phyloP scores from a whole-genome alignment of 1,284 basidiomycete genomes.

The Blastosporella zonata region DNA sequence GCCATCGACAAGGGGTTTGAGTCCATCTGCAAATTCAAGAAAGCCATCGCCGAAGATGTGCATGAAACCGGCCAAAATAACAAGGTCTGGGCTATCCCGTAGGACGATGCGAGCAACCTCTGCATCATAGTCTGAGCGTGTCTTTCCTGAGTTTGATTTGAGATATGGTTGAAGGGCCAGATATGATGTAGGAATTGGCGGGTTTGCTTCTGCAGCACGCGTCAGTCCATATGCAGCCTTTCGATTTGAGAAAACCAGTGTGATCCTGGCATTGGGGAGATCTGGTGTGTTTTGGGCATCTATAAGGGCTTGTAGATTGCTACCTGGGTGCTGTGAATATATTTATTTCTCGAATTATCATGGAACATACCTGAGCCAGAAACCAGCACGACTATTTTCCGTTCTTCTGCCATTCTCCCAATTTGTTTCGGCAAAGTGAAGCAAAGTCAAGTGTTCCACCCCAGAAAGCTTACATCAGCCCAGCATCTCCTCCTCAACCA shows the following conservation, averaged over 20 bases:
- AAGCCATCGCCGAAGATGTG: slow-evolving; percentile 51
- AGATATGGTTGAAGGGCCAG: slow-evolving; percentile 86
- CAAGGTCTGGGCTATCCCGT: slow-evolving; percentile 68
- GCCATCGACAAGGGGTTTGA: slow-evolving; percentile 32
- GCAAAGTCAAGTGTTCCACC: too few species aligned
- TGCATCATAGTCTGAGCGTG: slow-evolving; percentile 83
- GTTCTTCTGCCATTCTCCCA: too few species aligned
- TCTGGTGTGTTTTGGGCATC: slow-evolving; percentile 73
- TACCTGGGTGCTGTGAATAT: slow-evolving; percentile 49
- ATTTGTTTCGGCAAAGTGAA: too few species aligned
- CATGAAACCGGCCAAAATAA: slow-evolving; percentile 98
- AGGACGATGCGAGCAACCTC: slow-evolving; percentile 79
- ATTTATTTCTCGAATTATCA: slow-evolving; percentile 4
- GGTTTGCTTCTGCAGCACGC: slow-evolving; percentile 67
- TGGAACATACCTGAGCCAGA: too few species aligned
- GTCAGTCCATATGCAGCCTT: slow-evolving; percentile 89
- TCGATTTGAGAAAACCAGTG: slow-evolving; percentile 88
- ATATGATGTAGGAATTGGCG: slow-evolving; percentile 81
- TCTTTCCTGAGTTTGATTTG: slow-evolving; percentile 70
- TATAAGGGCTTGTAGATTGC: slow-evolving; percentile 94
- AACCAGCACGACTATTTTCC: too few species aligned
- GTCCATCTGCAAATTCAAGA: slow-evolving; percentile 49
- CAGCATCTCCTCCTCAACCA: too few species aligned
- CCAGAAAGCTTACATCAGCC: too few species aligned
- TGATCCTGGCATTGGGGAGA: slow-evolving; percentile 71